phyloP scores from a whole-genome alignment of 2,329 filamentous ascomycete genomes.

The Pseudocercospora ulei region DNA sequence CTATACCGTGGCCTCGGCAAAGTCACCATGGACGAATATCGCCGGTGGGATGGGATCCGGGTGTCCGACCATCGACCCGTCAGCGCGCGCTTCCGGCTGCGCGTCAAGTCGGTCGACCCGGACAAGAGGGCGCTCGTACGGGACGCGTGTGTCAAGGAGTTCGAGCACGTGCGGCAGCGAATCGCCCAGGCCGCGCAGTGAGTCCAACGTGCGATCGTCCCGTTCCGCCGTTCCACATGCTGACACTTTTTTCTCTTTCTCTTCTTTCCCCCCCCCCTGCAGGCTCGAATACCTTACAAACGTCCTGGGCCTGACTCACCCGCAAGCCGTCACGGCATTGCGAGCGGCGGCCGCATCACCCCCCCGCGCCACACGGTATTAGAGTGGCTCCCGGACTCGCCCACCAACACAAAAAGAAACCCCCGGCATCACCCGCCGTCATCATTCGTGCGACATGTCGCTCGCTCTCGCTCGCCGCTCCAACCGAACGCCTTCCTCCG shows the following conservation, averaged over 20 bases:
- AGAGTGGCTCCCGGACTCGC: too few relatives aligned
- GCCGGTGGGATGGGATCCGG: slow-evolving; percentile 68
- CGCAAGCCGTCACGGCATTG: slow-evolving; percentile 41
- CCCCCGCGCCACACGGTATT: too few relatives aligned
- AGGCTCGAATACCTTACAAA: slow-evolving; percentile 57
- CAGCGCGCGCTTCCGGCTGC: slow-evolving; percentile 70
- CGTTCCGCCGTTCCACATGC: too few relatives aligned
- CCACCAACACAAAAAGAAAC: too few relatives aligned
- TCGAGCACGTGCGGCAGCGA: slow-evolving; percentile 60
- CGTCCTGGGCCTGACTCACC: slow-evolving; percentile 49
- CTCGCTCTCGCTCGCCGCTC: too few relatives aligned
- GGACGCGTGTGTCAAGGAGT: slow-evolving; percentile 45
- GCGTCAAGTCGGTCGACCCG: slow-evolving; percentile 70
- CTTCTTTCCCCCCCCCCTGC: too few relatives aligned
- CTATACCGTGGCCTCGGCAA: slow-evolving; percentile 74
- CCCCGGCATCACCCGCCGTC: too few relatives aligned
- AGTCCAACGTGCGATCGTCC: slow-evolving; percentile 35
- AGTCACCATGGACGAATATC: slow-evolving; percentile 80
- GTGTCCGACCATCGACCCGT: slow-evolving; percentile 92
- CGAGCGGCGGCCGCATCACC: too few relatives aligned
- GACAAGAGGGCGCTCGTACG: slow-evolving; percentile 47
- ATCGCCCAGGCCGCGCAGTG: slow-evolving; percentile 68
- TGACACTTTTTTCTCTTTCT: too few relatives aligned
- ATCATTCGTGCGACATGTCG: too few relatives aligned
- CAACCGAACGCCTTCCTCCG: too few relatives aligned